Evolutionary conservation across 768 basidiomycete genomes (phyloP).

Genomic region (Grammothele lineata): DNA sequence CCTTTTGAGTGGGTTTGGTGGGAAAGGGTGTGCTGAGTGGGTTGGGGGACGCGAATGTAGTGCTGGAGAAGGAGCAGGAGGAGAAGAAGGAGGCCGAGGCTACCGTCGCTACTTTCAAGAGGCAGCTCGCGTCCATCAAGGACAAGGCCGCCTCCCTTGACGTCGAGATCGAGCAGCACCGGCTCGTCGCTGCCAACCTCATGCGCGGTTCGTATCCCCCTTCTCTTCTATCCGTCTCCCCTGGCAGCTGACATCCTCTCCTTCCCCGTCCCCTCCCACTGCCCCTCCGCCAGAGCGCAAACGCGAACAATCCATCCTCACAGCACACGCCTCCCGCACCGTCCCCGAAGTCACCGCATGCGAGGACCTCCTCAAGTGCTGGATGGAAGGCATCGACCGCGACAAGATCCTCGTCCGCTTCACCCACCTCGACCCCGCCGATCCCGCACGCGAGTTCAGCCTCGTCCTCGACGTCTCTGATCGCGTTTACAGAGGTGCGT

Average conservation of each 20-base stretch:
- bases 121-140: constrained; percentile 60
- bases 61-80: constrained; percentile 64
- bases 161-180: constrained; percentile 70
- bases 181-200: constrained; percentile 55
- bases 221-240: background rate
- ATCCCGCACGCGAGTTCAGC: constrained; percentile 60
- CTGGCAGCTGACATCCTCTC: background rate
- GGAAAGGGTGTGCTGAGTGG: too few relatives aligned
- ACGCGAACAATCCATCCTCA: constrained; percentile 56
- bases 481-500: constrained; percentile 60
- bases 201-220: constrained; percentile 51
- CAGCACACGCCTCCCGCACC: constrained; percentile 45
- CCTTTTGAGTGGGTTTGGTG: too few relatives aligned
- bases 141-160: constrained; percentile 59
- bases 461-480: constrained; percentile 73
- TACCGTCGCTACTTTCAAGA: constrained; percentile 52
- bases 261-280: too few relatives aligned
- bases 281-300: constrained; percentile 77
- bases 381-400: constrained; percentile 74
- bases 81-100: constrained; percentile 70
- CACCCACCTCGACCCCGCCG: constrained; percentile 53
- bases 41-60: too few relatives aligned
- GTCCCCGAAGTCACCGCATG: constrained; percentile 53
- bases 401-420: constrained; percentile 76
- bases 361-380: constrained; percentile 55